Percentiles rank a stretch among this genome's conserved stretches.
phyloP scores from a whole-genome alignment of 2,329 filamentous ascomycete species.

The Phialophora chinensis region DNA sequence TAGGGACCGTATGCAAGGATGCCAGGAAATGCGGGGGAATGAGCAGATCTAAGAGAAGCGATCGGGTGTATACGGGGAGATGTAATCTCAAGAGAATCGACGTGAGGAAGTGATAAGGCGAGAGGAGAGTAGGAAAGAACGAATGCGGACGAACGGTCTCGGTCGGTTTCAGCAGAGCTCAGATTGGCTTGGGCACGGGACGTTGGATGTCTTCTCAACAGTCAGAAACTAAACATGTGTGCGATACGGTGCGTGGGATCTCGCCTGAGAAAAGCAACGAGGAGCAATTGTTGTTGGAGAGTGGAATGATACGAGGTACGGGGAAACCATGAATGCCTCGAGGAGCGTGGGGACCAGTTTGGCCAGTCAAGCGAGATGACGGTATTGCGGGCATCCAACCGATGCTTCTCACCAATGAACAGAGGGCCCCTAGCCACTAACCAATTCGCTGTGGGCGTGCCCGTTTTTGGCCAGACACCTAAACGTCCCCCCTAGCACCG shows the following conservation, averaged over 20 bases:
- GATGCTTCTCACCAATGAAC: constrained; percentile 6
- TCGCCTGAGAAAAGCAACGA: constrained; percentile 16
- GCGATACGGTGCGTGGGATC: constrained; percentile 8
- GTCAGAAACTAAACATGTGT: constrained; percentile 11
- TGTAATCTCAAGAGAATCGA: constrained; percentile 11
- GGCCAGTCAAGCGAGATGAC: constrained; percentile 16
- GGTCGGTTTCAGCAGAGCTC: constrained; percentile 4
- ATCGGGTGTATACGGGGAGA: constrained; percentile 34
- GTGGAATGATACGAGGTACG: constrained; percentile 21
- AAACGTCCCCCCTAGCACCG: constrained; percentile 7
- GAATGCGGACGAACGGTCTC: constrained; percentile 13
- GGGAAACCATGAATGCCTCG: neutral
- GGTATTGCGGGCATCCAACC: neutral
- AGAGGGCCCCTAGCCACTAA: neutral
- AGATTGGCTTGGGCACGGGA: neutral
- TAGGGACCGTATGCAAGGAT: constrained; percentile 7
- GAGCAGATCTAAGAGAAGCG: constrained; percentile 19
- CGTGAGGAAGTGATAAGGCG: constrained; percentile 21
- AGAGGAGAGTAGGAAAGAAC: constrained; percentile 16
- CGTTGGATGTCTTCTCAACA: constrained; percentile 7
- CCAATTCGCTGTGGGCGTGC: neutral
- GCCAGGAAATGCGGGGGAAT: constrained; percentile 29
- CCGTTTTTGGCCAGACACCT: neutral
- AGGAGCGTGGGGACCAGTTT: neutral
- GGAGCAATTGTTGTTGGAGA: constrained; percentile 9